Evolutionary conservation across 345 rosid genomes (phyloP).

Genomic region (Streptanthus diversifolius): DNA sequence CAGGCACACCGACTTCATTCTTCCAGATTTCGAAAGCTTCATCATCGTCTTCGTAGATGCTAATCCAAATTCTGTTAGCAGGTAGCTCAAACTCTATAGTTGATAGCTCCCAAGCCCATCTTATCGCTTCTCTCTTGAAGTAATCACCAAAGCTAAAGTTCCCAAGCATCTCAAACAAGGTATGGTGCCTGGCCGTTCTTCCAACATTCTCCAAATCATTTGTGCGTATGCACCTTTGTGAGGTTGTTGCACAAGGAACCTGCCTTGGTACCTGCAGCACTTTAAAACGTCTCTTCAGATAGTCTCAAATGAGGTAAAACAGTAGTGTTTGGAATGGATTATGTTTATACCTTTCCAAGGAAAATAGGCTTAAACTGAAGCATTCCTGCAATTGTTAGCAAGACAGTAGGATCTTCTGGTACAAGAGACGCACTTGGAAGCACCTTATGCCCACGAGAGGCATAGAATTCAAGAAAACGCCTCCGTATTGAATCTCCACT

Average conservation of each 20-base stretch:
- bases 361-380: constrained; percentile 95
- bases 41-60: constrained; percentile 80
- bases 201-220: constrained; percentile 98
- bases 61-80: constrained; percentile 72
- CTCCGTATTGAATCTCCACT: constrained; percentile 84
- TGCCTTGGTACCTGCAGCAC: constrained; percentile 63
- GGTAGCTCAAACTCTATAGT: constrained; percentile 70
- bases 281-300: background rate
- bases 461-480: constrained; percentile 78
- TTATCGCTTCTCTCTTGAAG: constrained; percentile 87
- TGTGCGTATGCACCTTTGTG: constrained; percentile 91
- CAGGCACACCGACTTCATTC: constrained; percentile 73
- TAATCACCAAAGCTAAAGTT: constrained; percentile 97
- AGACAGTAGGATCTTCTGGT: constrained; percentile 93
- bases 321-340: background rate
- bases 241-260: constrained; percentile 78
- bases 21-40: constrained; percentile 90
- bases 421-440: constrained; percentile 93
- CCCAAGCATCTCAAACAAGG: constrained; percentile 98
- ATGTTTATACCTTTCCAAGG: constrained; percentile 70
- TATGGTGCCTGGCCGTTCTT: constrained; percentile 78
- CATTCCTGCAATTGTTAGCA: constrained; percentile 96
- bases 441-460: constrained; percentile 84
- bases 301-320: background rate
- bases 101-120: constrained; percentile 98